A percentile compares a stretch with the other conserved stretches of the same genome.
phyloP scores from a whole-genome alignment of 208 protist species.

The Leishmania mexicana region DNA sequence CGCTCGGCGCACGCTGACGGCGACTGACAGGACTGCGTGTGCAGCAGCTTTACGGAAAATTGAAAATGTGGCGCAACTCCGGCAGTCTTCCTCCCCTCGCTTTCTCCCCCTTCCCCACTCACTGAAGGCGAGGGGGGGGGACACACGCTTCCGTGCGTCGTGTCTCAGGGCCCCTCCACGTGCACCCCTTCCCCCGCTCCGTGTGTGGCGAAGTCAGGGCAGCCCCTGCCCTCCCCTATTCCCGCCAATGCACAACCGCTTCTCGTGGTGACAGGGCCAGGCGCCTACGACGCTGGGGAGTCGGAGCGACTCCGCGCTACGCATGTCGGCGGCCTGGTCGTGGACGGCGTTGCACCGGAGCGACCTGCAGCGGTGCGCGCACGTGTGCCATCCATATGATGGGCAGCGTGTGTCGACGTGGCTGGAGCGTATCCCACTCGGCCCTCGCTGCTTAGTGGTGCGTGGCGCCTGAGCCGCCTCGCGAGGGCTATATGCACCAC shows the following conservation, averaged over 20 bases:
- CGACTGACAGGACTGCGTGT: not conserved
- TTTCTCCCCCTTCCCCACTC: not conserved
- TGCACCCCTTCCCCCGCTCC: not conserved
- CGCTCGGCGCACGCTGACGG: not conserved
- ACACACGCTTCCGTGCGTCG: not conserved
- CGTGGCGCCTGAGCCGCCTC: not conserved
- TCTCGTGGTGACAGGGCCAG: no score
- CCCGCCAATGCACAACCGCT: no score
- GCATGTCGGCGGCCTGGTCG: not conserved
- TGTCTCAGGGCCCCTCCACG: not conserved
- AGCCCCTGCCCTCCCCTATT: not conserved
- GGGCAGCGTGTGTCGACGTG: not conserved
- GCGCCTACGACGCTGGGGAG: no score
- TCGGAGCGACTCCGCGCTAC: no score
- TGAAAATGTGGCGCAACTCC: not conserved
- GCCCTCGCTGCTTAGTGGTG: not conserved
- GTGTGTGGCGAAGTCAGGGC: not conserved
- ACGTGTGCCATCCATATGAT: not conserved
- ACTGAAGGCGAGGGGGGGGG: not conserved
- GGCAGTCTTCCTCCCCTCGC: not conserved
- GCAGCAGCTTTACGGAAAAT: not conserved
- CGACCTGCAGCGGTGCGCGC: not conserved
- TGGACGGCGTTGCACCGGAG: not conserved
- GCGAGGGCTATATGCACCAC: not conserved
- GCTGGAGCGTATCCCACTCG: not conserved